Base-by-base conservation (phyloP, 257 asterid species). In the Mentha longifolia region DNA sequence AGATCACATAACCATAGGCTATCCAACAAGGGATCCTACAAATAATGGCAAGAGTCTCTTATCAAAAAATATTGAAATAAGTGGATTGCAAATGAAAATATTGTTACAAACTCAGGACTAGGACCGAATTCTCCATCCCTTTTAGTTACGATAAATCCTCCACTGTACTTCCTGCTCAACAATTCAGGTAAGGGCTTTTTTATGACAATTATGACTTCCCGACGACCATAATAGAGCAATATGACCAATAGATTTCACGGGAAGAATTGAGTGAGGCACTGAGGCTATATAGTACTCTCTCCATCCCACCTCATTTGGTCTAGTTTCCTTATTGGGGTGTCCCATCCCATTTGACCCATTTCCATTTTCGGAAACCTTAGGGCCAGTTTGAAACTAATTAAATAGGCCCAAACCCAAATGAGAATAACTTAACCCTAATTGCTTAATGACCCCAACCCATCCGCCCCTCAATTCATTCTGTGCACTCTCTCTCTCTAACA, bases 11-110 rank as follows among this genome's bases (percentile, higher is more conserved):
- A 42, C 9, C 6, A 49, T n/a, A 7, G 22, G 61, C 16, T 58
- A 47, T 47, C 25, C 10, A 49, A 71, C 52, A 61, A 31, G 31
- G 28, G 41, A 58, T 70, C 22, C 31, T 9, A 7, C 8, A 70
- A 59, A 19, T 7, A 47, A 30, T 20, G 51, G 37, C 13, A 42
- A 62, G 54, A 20, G 54, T 12, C 16, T 1, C 50, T 9, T 6
- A 33, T 3, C 3, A 4, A 54, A 20, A 20, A 22, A 19, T 2
- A 20, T 10, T 37, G 31, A 39, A 19, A 33, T 30, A 30, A 28
- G 64, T 37, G 57, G 60, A 43, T 43, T 9, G 12, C 15, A 16
- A 28, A 70, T 10, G 8, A 42, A 45, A n/a, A 28, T 5, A 57
- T 30, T 33, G 31, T 43, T 43, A n/a, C 58, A 45, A 33, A 59